A percentile compares a stretch with the other conserved stretches of the same genome.
These are phyloP conservation scores for Microbotryum scabiosae DNA, from an alignment of 1,284 basidiomycete species.

Conservation along the genomic window DNA sequence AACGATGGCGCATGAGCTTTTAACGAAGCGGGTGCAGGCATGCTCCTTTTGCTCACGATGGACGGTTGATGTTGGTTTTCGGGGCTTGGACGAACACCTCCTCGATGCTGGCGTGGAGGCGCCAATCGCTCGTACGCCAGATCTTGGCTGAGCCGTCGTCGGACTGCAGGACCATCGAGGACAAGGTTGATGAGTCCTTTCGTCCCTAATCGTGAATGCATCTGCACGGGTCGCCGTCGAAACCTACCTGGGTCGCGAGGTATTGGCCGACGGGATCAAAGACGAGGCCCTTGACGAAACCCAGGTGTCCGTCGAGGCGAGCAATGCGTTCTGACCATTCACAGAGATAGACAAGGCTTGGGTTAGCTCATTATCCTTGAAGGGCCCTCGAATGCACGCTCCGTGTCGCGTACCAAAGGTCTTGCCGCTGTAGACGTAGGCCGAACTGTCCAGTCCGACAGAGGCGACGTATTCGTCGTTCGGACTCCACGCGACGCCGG, in stretches of 20 bases:
- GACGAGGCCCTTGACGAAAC: conserved; percentile 96
- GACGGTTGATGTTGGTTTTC: conserved; percentile 80
- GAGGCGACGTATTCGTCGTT: conserved; percentile 87
- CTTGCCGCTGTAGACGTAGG: conserved; percentile 86
- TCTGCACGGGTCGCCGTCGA: too few relatives aligned
- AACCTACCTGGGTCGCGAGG: conserved; percentile 63
- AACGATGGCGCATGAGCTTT: too few relatives aligned
- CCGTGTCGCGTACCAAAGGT: conserved; percentile 57
- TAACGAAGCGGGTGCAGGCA: background rate
- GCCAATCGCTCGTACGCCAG: conserved; percentile 92
- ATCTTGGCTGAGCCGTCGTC: conserved; percentile 95
- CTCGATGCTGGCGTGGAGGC: conserved; percentile 67
- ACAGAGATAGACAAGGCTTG: too few relatives aligned
- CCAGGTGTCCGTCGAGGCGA: conserved; percentile 80
- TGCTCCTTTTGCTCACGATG: conserved; percentile 54
- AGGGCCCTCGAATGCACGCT: too few relatives aligned
- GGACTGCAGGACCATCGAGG: conserved; percentile 51
- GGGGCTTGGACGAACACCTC: conserved; percentile 92
- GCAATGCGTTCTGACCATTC: conserved; percentile 57
- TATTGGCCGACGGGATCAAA: conserved; percentile 98
- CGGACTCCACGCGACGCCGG: conserved; percentile 89
- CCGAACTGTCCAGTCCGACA: conserved; percentile 82
- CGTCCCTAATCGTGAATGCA: too few relatives aligned
- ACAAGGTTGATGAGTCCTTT: background rate
- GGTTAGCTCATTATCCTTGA: too few relatives aligned